phyloP scores from a whole-genome alignment of 768 basidiomycete species.

The Pleurotus citrinopileatus region DNA sequence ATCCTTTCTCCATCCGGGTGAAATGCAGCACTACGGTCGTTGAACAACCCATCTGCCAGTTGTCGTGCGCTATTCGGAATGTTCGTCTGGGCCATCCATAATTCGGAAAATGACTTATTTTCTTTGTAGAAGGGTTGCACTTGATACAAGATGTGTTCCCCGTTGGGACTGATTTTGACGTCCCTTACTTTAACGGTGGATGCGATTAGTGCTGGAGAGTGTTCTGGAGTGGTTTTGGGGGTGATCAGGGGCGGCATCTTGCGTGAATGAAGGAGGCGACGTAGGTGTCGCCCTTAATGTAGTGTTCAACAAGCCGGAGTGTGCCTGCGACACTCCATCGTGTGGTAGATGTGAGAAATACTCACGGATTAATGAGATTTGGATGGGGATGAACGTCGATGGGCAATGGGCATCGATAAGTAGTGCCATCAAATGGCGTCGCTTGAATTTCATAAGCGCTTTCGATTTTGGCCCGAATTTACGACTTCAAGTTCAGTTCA shows the following conservation, averaged over 20 bases:
- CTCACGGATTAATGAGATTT: no score
- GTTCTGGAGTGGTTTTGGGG: not conserved
- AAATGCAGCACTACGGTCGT: conserved; percentile 27
- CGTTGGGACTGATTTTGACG: conserved; percentile 30
- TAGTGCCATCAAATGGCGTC: no score
- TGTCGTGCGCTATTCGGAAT: conserved; percentile 23
- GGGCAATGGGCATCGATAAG: no score
- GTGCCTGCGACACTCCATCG: no score
- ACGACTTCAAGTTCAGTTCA: no score
- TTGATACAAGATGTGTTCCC: conserved; percentile 27
- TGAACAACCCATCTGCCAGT: conserved; percentile 24
- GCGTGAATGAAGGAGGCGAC: not conserved
- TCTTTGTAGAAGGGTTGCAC: conserved; percentile 27
- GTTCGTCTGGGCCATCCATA: conserved; percentile 29
- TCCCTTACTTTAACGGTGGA: conserved; percentile 29
- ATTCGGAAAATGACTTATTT: conserved; percentile 20
- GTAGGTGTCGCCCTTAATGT: not conserved
- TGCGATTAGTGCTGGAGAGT: conserved; percentile 23
- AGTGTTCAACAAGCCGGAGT: not conserved
- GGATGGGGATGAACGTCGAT: no score
- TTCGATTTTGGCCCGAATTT: no score
- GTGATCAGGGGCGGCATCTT: not conserved
- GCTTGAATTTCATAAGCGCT: no score
- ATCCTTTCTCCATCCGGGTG: conserved; percentile 27
- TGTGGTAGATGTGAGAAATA: no score